These are phyloP conservation scores for Ailanthus altissimus DNA, from an alignment of 345 rosid species.

Conservation along the genomic window DNA sequence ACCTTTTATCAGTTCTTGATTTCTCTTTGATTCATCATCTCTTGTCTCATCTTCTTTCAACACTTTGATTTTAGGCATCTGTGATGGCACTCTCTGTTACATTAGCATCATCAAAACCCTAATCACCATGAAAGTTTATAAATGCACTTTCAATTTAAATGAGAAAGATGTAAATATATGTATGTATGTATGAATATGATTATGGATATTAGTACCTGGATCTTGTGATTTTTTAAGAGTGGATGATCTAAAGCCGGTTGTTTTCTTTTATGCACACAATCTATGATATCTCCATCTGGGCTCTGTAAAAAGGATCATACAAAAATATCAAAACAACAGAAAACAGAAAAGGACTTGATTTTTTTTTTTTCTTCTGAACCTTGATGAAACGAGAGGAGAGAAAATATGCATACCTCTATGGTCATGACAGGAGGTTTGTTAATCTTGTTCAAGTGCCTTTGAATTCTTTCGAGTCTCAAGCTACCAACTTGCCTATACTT, in stretches of 20 bases:
- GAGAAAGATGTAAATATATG: background rate
- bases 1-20: conserved; percentile 30
- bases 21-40: conserved; percentile 24
- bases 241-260: conserved; percentile 99
- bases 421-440: conserved; percentile 82
- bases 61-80: conserved; percentile 50
- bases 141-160: background rate
- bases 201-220: conserved; percentile 56
- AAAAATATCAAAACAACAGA: background rate
- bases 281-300: conserved; percentile 91
- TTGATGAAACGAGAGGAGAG: background rate
- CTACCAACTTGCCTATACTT: conserved; percentile 61
- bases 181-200: too few species aligned
- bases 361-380: background rate
- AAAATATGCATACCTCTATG: conserved; percentile 54
- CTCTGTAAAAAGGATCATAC: conserved; percentile 36
- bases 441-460: conserved; percentile 70
- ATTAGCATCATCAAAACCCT: background rate
- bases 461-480: conserved; percentile 78
- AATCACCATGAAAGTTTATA: background rate
- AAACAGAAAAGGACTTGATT: background rate
- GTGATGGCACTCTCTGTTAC: conserved; percentile 59
- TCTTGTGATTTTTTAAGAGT: conserved; percentile 85
- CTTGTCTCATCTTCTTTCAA: conserved; percentile 8
- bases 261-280: conserved; percentile 77